Evolutionary conservation across 2,329 filamentous ascomycete genomes (phyloP).

Genomic region (Graphium sp.): DNA sequence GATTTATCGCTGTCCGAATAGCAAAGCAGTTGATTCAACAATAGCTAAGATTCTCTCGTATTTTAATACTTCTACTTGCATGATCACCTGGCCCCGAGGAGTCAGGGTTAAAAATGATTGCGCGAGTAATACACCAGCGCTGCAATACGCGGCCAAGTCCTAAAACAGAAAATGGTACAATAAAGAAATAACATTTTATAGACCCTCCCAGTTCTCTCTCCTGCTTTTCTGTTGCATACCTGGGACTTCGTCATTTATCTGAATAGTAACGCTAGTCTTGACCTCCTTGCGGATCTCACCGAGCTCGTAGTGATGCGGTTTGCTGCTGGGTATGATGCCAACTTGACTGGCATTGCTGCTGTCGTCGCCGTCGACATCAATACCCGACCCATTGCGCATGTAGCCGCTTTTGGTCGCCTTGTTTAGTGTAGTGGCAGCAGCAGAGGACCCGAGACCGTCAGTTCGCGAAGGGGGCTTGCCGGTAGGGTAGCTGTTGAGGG

Average conservation of each 20-base stretch:
- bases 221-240: not conserved
- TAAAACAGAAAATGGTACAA: too few relatives aligned
- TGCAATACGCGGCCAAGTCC: too few relatives aligned
- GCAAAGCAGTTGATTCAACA: too few relatives aligned
- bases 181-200: too few relatives aligned
- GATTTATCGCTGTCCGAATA: too few relatives aligned
- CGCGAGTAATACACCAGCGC: too few relatives aligned
- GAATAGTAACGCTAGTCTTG: conserved; percentile 1
- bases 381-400: conserved; percentile 1
- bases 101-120: too few relatives aligned
- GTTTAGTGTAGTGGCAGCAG: too few relatives aligned
- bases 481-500: conserved; percentile 4
- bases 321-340: not conserved
- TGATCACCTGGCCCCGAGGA: too few relatives aligned
- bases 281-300: conserved; percentile 2
- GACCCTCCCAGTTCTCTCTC: conserved; percentile 1
- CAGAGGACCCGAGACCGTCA: not conserved
- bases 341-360: conserved; percentile 3
- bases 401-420: conserved; percentile 1
- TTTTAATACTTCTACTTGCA: too few relatives aligned
- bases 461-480: conserved; percentile 1
- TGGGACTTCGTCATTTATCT: too few relatives aligned
- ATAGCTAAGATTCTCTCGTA: too few relatives aligned
- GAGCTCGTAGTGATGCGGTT: not conserved
- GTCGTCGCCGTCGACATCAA: conserved; percentile 1